Conservation (phyloP, 139 green algal genomes). For the Coelastrella sp. region DNA sequence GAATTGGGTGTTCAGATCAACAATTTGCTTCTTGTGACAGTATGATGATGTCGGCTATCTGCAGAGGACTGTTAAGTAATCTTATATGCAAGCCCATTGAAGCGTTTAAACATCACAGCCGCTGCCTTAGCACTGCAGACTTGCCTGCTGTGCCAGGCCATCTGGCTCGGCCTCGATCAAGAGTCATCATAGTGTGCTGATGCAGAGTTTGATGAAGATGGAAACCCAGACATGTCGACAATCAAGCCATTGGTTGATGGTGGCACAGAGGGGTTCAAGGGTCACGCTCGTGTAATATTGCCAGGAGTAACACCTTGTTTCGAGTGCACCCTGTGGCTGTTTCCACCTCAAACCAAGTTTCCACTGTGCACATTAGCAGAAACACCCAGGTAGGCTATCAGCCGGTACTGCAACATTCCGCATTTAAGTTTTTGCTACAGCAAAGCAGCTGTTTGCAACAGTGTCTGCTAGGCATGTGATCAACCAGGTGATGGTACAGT, state of each 20-base stretch:
- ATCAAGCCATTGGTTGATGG: constrained; percentile 98
- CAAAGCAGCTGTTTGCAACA: no score
- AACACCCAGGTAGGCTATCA: constrained; percentile 76
- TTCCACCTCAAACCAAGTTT: constrained; percentile 97
- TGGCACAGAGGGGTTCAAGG: constrained; percentile 99
- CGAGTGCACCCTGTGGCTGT: constrained; percentile 99
- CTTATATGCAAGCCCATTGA: no score
- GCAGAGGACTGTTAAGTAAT: not conserved
- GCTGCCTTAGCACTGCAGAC: no score
- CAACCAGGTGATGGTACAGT: not conserved
- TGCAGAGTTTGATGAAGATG: constrained; percentile 91
- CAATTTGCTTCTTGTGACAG: no score
- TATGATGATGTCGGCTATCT: not conserved
- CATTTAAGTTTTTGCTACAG: no score
- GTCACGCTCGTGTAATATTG: constrained; percentile 96
- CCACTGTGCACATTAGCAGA: constrained; percentile 98
- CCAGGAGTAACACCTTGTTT: constrained; percentile 98
- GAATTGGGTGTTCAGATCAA: no score
- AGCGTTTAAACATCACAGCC: no score
- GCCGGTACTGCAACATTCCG: not conserved
- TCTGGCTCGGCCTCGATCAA: not conserved
- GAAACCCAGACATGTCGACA: constrained; percentile 79
- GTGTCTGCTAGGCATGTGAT: not conserved
- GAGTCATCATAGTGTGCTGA: not conserved
- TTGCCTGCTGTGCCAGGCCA: not conserved